phyloP scores from a whole-genome alignment of 192 early-diverging fungal species.

The Spinellus fusiger region DNA sequence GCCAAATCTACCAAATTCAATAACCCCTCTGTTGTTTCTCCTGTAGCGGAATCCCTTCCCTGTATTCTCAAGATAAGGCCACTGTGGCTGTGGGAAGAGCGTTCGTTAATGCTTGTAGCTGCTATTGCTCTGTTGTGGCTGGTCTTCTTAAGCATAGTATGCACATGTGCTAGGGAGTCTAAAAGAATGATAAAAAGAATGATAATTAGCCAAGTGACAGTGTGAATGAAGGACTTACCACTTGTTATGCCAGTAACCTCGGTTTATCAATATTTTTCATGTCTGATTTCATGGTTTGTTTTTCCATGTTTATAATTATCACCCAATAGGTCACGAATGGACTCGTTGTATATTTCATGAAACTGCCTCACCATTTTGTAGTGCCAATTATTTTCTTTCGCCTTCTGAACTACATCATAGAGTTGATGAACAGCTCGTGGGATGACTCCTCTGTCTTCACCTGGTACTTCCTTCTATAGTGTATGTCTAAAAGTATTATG shows the following conservation, averaged over 20 bases:
- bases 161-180: constrained; percentile 67
- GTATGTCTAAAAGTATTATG: constrained; percentile 38
- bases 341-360: constrained; percentile 96
- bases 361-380: constrained; percentile 86
- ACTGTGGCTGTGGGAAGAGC: constrained; percentile 89
- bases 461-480: constrained; percentile 67
- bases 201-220: no score
- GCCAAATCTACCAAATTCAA: constrained; percentile 95
- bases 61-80: constrained; percentile 82
- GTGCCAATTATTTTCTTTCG: constrained; percentile 79
- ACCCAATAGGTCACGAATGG: constrained; percentile 75
- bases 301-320: constrained; percentile 33
- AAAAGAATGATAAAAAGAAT: constrained; percentile 44
- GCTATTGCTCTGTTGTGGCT: constrained; percentile 83
- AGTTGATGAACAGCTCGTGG: constrained; percentile 90
- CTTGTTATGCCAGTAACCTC: constrained; percentile 71
- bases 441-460: constrained; percentile 78
- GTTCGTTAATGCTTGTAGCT: constrained; percentile 88
- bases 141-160: constrained; percentile 65
- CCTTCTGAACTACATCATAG: constrained; percentile 64
- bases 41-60: constrained; percentile 69
- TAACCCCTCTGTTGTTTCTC: constrained; percentile 65
- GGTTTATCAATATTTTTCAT: constrained; percentile 69
- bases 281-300: constrained; percentile 82
- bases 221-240: constrained; percentile 24